These are phyloP conservation scores for Fusarium sp. DNA, from an alignment of 2,329 filamentous ascomycete species.

Conservation along the genomic window DNA sequence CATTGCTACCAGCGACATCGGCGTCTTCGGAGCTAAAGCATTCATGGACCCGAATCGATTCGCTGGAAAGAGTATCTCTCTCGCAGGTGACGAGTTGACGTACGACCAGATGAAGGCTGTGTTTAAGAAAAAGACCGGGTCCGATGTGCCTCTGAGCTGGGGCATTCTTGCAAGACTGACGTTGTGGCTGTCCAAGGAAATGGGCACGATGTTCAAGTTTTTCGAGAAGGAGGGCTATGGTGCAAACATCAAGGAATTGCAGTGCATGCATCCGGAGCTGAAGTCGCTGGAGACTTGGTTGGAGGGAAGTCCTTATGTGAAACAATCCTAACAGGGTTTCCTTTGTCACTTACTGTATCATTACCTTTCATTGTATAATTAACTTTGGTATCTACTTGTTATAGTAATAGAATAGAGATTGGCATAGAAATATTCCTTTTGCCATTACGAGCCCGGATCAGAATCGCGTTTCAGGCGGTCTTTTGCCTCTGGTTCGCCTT, in stretches of 20 bases:
- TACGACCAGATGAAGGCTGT: background rate
- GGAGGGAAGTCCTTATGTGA: background rate
- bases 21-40: background rate
- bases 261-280: background rate
- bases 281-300: background rate
- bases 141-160: background rate
- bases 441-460: no score
- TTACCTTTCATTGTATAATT: no score
- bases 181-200: background rate
- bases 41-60: background rate
- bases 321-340: background rate
- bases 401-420: no score
- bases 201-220: background rate
- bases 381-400: no score
- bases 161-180: background rate
- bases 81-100: background rate
- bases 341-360: no score
- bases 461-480: no score
- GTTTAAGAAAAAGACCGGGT: background rate
- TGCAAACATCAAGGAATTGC: background rate
- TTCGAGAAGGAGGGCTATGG: background rate
- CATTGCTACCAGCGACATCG: background rate
- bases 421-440: no score
- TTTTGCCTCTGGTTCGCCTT: no score
- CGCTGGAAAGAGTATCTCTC: background rate